Conservation (phyloP, 352 stramenopile genomes). For the Phytopythium mirpurense region DNA sequence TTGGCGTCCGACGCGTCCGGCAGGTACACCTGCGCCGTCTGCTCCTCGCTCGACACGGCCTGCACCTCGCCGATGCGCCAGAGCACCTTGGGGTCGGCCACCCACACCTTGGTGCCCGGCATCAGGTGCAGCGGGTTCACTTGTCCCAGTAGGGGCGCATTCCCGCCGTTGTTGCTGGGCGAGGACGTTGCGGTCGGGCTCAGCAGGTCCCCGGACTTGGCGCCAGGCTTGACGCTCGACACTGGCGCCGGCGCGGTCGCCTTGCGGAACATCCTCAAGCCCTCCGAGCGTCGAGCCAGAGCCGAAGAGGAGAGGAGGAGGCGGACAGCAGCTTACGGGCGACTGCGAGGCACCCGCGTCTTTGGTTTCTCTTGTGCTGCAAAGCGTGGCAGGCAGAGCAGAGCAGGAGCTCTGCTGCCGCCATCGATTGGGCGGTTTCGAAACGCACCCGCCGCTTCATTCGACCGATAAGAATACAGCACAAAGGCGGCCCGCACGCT, state of each 20-base stretch:
- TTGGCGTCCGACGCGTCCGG: slow-evolving; percentile 57
- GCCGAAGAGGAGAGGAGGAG: not conserved
- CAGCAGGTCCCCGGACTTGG: not conserved
- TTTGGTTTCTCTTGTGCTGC: not conserved
- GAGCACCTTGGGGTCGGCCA: slow-evolving; percentile 64
- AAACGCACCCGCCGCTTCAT: slow-evolving; percentile 4
- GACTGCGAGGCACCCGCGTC: too few species aligned
- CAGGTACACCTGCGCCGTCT: slow-evolving; percentile 52
- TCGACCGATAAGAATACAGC: not conserved
- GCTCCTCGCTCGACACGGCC: slow-evolving; percentile 31
- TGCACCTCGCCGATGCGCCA: slow-evolving; percentile 81
- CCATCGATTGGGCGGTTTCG: slow-evolving; percentile 1
- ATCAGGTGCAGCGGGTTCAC: slow-evolving; percentile 46
- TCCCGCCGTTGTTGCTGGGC: not conserved
- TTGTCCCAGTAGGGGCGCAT: slow-evolving; percentile 23
- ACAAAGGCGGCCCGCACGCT: too few species aligned
- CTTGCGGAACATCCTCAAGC: slow-evolving; percentile 5
- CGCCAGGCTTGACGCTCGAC: not conserved
- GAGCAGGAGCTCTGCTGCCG: too few species aligned
- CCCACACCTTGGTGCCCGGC: slow-evolving; percentile 64
- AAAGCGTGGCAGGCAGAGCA: too few species aligned
- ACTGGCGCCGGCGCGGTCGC: not conserved
- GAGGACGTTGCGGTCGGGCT: slow-evolving; percentile 1
- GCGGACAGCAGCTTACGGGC: not conserved
- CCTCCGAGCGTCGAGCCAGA: too few species aligned